Conservation (phyloP, 192 early-diverging fungal species). For the Spizellomyces sp. region DNA sequence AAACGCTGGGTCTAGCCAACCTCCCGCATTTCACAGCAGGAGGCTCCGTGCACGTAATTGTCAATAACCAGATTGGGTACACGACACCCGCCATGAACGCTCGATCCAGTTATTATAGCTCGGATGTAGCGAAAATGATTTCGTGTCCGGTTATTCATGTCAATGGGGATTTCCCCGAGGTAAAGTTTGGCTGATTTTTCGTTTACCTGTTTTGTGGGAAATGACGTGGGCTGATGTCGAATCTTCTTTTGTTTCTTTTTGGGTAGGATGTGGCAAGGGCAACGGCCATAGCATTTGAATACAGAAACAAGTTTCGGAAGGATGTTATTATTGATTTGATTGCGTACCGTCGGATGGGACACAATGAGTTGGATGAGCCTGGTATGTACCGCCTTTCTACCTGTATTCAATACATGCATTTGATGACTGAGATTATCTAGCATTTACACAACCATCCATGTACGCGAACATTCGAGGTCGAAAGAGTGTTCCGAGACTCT, state of each 20-base stretch:
- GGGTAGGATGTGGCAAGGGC: constrained; percentile 80
- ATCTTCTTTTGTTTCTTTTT: constrained; percentile 29
- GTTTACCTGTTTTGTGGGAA: not conserved
- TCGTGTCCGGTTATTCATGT: constrained; percentile 95
- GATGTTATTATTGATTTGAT: constrained; percentile 95
- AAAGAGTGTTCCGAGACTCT: constrained; percentile 80
- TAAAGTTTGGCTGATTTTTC: constrained; percentile 1
- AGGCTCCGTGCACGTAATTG: constrained; percentile 95
- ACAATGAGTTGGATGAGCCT: constrained; percentile 98
- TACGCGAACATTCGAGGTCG: constrained; percentile 89
- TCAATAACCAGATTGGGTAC: constrained; percentile 97
- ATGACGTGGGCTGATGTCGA: constrained; percentile 9
- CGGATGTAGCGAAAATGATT: constrained; percentile 96
- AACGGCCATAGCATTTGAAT: constrained; percentile 81
- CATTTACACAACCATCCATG: constrained; percentile 94
- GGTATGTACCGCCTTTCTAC: constrained; percentile 8
- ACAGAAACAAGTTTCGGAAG: constrained; percentile 91
- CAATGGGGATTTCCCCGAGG: constrained; percentile 88
- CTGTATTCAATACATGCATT: constrained; percentile 9
- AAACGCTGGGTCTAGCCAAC: constrained; percentile 93
- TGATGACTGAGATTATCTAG: constrained; percentile 34
- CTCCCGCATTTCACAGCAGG: constrained; percentile 93
- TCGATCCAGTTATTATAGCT: constrained; percentile 86
- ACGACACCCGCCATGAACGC: constrained; percentile 96
- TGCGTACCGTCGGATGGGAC: constrained; percentile 95